Conservation (phyloP, 805 yeast species). For the Candida cerambycidarum region DNA sequence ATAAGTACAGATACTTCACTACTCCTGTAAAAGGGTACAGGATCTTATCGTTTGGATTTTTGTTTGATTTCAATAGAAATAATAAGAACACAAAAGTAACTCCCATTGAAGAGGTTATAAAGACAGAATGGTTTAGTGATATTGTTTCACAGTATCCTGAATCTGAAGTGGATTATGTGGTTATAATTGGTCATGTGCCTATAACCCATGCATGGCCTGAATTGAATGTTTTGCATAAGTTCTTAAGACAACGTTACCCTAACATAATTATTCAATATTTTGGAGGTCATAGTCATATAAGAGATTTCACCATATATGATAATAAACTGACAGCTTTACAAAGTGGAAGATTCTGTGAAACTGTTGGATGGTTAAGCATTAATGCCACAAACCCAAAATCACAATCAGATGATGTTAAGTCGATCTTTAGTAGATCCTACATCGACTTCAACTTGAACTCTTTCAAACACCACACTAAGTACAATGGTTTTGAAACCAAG, state of each 20-base stretch:
- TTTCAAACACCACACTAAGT: slow-evolving; percentile 54
- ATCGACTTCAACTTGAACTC: slow-evolving; percentile 80
- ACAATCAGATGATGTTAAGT: slow-evolving; percentile 15
- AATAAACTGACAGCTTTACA: slow-evolving; percentile 72
- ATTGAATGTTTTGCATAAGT: slow-evolving; percentile 44
- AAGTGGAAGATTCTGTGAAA: slow-evolving; percentile 91
- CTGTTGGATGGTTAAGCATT: slow-evolving; percentile 79
- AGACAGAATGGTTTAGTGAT: slow-evolving; percentile 65
- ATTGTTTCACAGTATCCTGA: slow-evolving; percentile 30
- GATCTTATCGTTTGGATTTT: slow-evolving; percentile 70
- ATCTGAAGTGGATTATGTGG: slow-evolving; percentile 57
- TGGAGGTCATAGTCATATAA: slow-evolving; percentile 92
- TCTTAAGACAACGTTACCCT: slow-evolving; percentile 61
- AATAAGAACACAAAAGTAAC: slow-evolving; percentile 65
- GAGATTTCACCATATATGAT: slow-evolving; percentile 79
- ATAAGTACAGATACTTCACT: slow-evolving; percentile 59
- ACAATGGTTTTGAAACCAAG: slow-evolving; percentile 50
- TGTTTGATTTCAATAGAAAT: slow-evolving; percentile 69
- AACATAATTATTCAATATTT: slow-evolving; percentile 71
- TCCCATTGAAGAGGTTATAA: slow-evolving; percentile 53
- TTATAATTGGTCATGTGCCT: slow-evolving; percentile 82
- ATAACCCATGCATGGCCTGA: slow-evolving; percentile 53
- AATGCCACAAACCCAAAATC: slow-evolving; percentile 19
- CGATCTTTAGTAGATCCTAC: slow-evolving; percentile 57
- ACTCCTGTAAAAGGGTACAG: slow-evolving; percentile 54